Conservation (phyloP, 2,329 filamentous ascomycete species). For the Tympanopsis confertula region DNA sequence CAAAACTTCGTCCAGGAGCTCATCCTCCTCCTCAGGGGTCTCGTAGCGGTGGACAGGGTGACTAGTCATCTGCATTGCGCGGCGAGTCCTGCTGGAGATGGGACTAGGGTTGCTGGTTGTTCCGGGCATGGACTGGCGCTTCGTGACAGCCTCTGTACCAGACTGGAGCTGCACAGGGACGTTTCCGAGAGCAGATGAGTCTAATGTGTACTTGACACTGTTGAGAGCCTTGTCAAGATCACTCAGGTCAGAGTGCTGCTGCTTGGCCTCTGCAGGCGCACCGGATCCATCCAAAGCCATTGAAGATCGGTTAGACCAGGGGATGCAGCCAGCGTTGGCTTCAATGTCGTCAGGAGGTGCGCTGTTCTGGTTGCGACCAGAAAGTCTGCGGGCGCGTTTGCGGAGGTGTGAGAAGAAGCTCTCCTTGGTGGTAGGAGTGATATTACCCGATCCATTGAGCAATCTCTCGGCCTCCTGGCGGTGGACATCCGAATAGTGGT, state of each 20-base stretch:
- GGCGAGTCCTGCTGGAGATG: conserved; percentile 68
- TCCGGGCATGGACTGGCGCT: conserved; percentile 53
- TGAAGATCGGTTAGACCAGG: conserved; percentile 80
- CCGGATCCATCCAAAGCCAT: conserved; percentile 56
- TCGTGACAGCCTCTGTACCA: conserved; percentile 42
- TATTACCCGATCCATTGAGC: conserved; percentile 71
- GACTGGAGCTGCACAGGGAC: conserved; percentile 36
- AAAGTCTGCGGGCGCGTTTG: conserved; percentile 84
- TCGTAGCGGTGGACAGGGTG: conserved; percentile 79
- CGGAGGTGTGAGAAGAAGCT: conserved; percentile 96
- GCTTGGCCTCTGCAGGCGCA: conserved; percentile 18
- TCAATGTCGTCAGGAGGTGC: conserved; percentile 82
- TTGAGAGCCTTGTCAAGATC: conserved; percentile 41
- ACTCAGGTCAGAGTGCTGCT: conserved; percentile 42
- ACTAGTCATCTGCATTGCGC: conserved; percentile 50
- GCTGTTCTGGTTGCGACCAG: conserved; percentile 76
- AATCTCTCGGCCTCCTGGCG: conserved; percentile 84
- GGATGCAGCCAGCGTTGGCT: conserved; percentile 80
- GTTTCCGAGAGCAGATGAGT: conserved; percentile 27
- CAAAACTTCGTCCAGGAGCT: conserved; percentile 81
- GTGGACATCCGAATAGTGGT: conserved; percentile 83
- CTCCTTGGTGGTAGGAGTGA: conserved; percentile 75
- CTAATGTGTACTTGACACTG: conserved; percentile 37
- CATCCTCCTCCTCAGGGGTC: conserved; percentile 90
- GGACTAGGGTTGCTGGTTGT: conserved; percentile 39